Conservation (phyloP, 2,329 filamentous ascomycete genomes). For the Colletotrichum abscissum region DNA sequence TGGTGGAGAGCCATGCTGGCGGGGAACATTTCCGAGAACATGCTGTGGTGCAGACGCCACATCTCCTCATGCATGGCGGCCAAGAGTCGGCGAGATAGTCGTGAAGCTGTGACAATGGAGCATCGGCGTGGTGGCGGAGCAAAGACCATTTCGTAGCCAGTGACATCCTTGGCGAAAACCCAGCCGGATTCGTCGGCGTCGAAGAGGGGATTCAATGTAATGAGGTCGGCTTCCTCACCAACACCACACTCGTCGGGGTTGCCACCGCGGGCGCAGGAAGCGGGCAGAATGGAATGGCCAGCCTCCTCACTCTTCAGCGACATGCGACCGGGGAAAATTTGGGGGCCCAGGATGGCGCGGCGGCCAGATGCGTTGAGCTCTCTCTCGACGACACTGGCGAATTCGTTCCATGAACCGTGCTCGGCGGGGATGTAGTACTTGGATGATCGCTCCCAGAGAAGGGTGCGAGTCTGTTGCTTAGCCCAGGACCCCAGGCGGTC, state of each 20-base stretch:
- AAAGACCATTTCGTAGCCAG: conserved; percentile 69
- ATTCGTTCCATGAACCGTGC: conserved; percentile 79
- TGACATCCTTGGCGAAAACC: conserved; percentile 77
- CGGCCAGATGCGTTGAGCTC: conserved; percentile 65
- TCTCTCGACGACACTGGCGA: conserved; percentile 71
- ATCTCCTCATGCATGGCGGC: conserved; percentile 81
- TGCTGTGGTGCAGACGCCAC: conserved; percentile 73
- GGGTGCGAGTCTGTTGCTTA: conserved; percentile 73
- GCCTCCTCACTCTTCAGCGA: conserved; percentile 63
- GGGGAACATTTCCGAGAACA: conserved; percentile 86
- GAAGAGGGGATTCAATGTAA: conserved; percentile 82
- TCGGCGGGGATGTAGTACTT: conserved; percentile 81
- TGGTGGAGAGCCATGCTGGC: conserved; percentile 78
- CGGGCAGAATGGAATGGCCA: conserved; percentile 64
- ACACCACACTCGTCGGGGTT: conserved; percentile 70
- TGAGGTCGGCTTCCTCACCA: conserved; percentile 78
- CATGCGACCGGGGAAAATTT: conserved; percentile 59
- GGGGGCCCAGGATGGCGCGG: conserved; percentile 77
- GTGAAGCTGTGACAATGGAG: conserved; percentile 77
- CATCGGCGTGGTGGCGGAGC: conserved; percentile 74
- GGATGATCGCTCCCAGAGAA: conserved; percentile 82
- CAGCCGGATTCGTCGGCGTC: conserved; percentile 77
- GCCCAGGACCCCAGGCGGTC: conserved; percentile 75
- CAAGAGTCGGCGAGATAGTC: conserved; percentile 74
- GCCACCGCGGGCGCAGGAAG: conserved; percentile 63